Base-by-base conservation (phyloP, 768 basidiomycete genomes). In the Grammothele lineata region DNA sequence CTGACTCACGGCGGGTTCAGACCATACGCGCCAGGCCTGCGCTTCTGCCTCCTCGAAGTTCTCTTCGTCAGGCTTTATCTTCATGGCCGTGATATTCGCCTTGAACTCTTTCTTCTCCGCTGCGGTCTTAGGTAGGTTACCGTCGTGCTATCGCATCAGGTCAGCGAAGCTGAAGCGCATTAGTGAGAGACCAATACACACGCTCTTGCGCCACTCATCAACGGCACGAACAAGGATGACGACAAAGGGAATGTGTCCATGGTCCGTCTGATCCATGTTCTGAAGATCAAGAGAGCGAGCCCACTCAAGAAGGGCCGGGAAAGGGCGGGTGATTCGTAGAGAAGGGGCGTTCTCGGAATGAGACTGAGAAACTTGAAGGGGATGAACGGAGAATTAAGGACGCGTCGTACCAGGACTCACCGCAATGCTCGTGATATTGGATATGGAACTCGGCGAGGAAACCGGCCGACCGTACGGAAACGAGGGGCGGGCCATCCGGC, bases 11-110 rank as follows among this genome's bases (percentile, higher is more conserved):
- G 67, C 70, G 18, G 77, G 76, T 43, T 70, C 70, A 0, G 79
- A 79, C 83, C 83, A 93, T 45, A 78, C 78, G 22, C 88, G 81
- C 64, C 89, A 94, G 0, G 87, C 90, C 62, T 96, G 89, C 6
- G 85, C 75, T 58, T 87, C 78, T 2, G 94, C 95, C 65, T 98
- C 95, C 50, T 96, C 95, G 61, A 93, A 93, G 67, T 98, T 99
- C 72, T 99, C 96, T 61, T 98, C 92, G 61, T 99, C 96, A 0
- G 67, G 56, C 58, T 91, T 92, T 47, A 76, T 61, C 57, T 83
- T 82, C 73, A 84, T 78, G 1, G 69, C 68, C n/a, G 71, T 66
- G 36, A 98, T 68, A 3, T 44, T 45, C 26, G 76, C 68, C 60
- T 93, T 92, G 74, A 97, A 95, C 23, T 76, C 81, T 51, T 84